These are phyloP conservation scores for Fraxinus sp. DNA, from an alignment of 305 asterid genomes.

Conservation along the genomic window DNA sequence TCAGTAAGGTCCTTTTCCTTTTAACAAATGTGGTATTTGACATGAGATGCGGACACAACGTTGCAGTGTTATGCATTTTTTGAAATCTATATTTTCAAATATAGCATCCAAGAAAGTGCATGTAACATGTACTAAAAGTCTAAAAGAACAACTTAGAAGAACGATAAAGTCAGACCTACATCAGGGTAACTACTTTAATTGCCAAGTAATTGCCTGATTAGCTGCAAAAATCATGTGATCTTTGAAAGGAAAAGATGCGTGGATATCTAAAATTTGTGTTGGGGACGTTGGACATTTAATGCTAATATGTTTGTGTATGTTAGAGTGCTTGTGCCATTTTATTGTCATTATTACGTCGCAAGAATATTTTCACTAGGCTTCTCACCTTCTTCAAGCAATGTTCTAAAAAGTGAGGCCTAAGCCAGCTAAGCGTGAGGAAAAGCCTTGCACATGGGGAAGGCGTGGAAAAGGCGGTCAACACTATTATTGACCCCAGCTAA, in stretches of 20 bases:
- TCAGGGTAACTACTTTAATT: neutral
- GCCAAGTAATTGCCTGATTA: neutral
- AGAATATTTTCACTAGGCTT: constrained; percentile 7
- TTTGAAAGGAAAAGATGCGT: neutral
- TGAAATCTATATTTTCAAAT: neutral
- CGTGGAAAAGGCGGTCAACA: neutral
- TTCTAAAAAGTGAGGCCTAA: neutral
- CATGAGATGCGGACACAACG: neutral
- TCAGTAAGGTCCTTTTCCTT: neutral
- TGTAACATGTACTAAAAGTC: neutral
- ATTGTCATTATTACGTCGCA: neutral
- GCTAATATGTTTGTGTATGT: neutral
- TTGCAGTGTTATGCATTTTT: neutral
- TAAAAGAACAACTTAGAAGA: neutral
- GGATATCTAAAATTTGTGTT: neutral
- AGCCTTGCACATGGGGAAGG: neutral
- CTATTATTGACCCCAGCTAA: neutral
- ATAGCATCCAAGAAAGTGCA: neutral
- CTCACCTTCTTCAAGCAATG: constrained; percentile 9
- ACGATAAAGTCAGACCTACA: neutral
- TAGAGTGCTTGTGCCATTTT: neutral
- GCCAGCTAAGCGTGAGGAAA: neutral
- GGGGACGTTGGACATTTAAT: neutral
- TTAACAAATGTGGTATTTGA: neutral
- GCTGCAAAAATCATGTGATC: neutral